Conservation (phyloP, 208 protist species). For the Lotmaria passim region DNA sequence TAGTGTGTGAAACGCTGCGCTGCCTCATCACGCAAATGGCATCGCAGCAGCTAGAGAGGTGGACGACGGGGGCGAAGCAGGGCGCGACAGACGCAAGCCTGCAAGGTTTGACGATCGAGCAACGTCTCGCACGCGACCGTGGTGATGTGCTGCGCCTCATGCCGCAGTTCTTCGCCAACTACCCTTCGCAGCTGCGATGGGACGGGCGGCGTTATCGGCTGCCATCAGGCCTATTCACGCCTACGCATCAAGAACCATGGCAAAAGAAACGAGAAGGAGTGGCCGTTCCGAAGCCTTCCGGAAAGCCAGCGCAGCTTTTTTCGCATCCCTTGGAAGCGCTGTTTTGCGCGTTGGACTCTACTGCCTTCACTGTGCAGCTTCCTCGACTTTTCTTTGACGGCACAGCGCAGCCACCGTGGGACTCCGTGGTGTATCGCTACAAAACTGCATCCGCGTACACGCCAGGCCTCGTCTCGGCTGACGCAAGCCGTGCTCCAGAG, state of each 20-base stretch:
- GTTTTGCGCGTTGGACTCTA: constrained; percentile 29
- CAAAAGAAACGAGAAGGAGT: background rate
- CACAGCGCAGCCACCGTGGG: constrained; percentile 11
- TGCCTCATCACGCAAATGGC: constrained; percentile 20
- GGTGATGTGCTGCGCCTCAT: constrained; percentile 19
- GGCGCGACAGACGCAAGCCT: too few species aligned
- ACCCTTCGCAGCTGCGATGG: constrained; percentile 41
- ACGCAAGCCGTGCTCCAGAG: too few species aligned
- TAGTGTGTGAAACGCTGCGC: constrained; percentile 5
- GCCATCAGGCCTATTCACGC: too few species aligned
- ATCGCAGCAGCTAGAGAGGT: background rate
- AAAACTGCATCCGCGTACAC: constrained; percentile 14
- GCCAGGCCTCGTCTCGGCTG: constrained; percentile 5
- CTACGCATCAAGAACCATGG: background rate
- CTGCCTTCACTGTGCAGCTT: constrained; percentile 16
- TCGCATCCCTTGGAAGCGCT: constrained; percentile 57
- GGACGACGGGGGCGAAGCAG: background rate
- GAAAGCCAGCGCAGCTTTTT: constrained; percentile 2
- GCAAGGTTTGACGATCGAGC: background rate
- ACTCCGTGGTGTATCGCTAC: constrained; percentile 3
- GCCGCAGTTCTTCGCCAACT: constrained; percentile 30
- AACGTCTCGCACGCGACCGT: background rate
- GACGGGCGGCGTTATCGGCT: constrained; percentile 39
- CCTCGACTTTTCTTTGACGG: constrained; percentile 20
- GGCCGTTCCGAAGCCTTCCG: background rate